phyloP scores from a whole-genome alignment of 2,329 filamentous ascomycete genomes.

The Scedosporium aurantiacum region DNA sequence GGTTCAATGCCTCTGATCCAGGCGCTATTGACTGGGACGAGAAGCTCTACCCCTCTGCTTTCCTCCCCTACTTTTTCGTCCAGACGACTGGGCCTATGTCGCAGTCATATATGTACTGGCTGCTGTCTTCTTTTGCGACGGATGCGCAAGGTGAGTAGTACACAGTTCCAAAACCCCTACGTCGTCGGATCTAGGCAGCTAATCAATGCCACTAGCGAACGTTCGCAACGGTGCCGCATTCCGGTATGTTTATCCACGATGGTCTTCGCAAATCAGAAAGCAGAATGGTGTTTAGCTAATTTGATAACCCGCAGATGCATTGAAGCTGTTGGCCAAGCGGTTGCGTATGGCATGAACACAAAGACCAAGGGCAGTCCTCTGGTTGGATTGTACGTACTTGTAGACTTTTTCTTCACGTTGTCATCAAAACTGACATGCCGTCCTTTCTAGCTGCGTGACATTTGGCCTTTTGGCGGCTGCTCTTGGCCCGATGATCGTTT shows the following conservation, averaged over 20 bases:
- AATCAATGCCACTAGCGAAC: conserved; percentile 17
- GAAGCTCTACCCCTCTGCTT: conserved; percentile 26
- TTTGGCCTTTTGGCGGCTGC: conserved; percentile 25
- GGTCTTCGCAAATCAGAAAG: not conserved
- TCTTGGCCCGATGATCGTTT: conserved; percentile 23
- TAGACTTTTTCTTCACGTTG: conserved; percentile 1
- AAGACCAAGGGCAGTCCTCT: conserved; percentile 24
- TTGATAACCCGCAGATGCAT: conserved; percentile 15
- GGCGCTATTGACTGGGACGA: conserved; percentile 36
- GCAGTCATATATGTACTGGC: conserved; percentile 34
- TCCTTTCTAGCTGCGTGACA: conserved; percentile 21
- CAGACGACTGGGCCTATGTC: conserved; percentile 26
- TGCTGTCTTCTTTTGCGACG: conserved; percentile 29
- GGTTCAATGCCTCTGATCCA: conserved; percentile 25
- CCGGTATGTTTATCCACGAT: conserved; percentile 9
- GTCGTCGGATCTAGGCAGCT: not conserved
- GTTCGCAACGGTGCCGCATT: conserved; percentile 30
- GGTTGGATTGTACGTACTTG: conserved; percentile 24
- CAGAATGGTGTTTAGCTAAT: not conserved
- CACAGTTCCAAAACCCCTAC: too few relatives aligned
- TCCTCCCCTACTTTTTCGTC: conserved; percentile 37
- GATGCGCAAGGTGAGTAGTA: conserved; percentile 23
- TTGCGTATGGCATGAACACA: conserved; percentile 30
- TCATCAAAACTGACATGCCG: not conserved
- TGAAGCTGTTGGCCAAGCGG: conserved; percentile 27